Percentiles rank a stretch among this genome's conserved stretches.
Evolutionary conservation across 805 yeast species (phyloP).

Genomic region (Saccharomyces eubayanus): DNA sequence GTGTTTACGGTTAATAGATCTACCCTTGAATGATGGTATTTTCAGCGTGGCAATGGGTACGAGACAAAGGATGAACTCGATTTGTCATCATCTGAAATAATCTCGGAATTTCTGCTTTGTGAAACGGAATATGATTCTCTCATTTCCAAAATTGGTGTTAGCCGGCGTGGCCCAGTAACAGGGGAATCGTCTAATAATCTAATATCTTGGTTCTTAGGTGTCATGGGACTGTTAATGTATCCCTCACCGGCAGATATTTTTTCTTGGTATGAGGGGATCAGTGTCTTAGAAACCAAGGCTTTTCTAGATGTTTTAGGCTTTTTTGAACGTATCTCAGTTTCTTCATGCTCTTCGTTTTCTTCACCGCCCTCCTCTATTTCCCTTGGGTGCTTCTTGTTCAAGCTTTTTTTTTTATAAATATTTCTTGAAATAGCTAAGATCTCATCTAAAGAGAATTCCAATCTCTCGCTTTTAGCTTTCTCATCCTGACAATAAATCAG

Average conservation of each 20-base stretch:
- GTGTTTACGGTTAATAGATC: background rate
- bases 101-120: background rate
- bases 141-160: background rate
- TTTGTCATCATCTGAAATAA: background rate
- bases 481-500: conserved; percentile 39
- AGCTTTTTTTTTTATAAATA: conserved; percentile 9
- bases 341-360: background rate
- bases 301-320: background rate
- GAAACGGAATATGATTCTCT: background rate
- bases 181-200: background rate
- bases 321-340: background rate
- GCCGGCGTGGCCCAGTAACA: background rate
- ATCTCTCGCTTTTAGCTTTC: conserved; percentile 34
- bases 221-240: background rate
- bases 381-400: background rate
- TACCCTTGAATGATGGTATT: background rate
- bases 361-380: background rate
- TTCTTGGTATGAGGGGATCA: background rate
- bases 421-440: conserved; percentile 47
- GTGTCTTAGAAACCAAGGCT: background rate
- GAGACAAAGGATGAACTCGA: background rate
- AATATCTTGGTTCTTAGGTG: background rate
- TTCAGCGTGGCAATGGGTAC: background rate
- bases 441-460: conserved; percentile 59
- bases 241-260: background rate